Evolutionary conservation across 2,329 filamentous ascomycete species (phyloP).

Genomic region (Diplodia corticola): DNA sequence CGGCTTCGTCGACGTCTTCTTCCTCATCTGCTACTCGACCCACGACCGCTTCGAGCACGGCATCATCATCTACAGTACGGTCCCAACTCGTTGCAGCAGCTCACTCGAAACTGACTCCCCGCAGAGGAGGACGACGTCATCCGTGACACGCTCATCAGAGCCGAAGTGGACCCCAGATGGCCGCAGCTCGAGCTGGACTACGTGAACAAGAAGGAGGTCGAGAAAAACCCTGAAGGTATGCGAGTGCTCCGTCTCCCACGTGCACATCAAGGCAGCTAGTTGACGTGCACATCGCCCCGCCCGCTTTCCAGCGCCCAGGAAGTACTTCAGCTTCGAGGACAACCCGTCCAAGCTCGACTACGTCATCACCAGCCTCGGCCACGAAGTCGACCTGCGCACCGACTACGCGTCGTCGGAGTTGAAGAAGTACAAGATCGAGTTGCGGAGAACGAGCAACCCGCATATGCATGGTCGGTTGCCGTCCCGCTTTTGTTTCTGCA

Average conservation of each 20-base stretch:
- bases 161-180: no score
- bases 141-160: not conserved
- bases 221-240: not conserved
- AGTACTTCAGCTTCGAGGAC: not conserved
- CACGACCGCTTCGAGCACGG: not conserved
- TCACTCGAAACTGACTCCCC: not conserved
- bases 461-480: not conserved
- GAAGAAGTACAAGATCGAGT: not conserved
- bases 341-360: not conserved
- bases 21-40: constrained; percentile 3
- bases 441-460: not conserved
- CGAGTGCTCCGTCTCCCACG: not conserved
- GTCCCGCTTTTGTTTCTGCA: no score
- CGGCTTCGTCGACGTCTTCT: not conserved
- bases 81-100: not conserved
- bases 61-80: not conserved
- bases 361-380: not conserved
- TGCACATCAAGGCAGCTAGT: not conserved
- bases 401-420: not conserved
- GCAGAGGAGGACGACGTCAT: not conserved
- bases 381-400: not conserved
- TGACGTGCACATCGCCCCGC: not conserved
- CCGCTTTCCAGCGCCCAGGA: not conserved
- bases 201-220: not conserved
- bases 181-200: no score